These are phyloP conservation scores for Annulohypoxylon maeteangense DNA, from an alignment of 495 filamentous ascomycete genomes.

Conservation along the genomic window DNA sequence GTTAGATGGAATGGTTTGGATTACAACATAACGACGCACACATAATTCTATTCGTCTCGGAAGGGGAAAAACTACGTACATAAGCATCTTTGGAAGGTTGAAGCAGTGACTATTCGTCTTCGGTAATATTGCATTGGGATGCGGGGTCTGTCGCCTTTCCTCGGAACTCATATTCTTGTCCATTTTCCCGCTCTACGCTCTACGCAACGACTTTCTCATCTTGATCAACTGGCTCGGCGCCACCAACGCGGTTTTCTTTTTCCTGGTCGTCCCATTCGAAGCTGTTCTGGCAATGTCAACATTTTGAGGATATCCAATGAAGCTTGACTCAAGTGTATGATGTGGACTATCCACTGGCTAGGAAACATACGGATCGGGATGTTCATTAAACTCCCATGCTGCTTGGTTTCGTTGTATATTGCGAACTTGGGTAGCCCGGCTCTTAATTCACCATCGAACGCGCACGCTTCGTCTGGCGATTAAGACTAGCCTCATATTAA, in stretches of 20 bases:
- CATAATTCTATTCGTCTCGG: slow-evolving; percentile 49
- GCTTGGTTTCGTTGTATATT: slow-evolving; percentile 1
- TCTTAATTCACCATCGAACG: slow-evolving; percentile 5
- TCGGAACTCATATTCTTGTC: slow-evolving; percentile 46
- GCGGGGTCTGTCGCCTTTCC: slow-evolving; percentile 46
- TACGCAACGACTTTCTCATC: slow-evolving; percentile 11
- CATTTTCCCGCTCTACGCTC: slow-evolving; percentile 32
- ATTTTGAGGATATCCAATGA: background rate
- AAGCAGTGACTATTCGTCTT: slow-evolving; percentile 50
- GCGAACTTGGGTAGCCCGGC: background rate
- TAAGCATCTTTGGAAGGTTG: slow-evolving; percentile 50
- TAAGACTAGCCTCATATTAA: background rate
- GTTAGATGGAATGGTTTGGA: slow-evolving; percentile 50
- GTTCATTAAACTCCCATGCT: slow-evolving; percentile 1
- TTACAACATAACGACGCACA: slow-evolving; percentile 49
- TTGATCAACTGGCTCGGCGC: slow-evolving; percentile 1
- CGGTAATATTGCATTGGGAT: slow-evolving; percentile 57
- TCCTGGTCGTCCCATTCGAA: background rate
- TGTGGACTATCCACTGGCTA: background rate
- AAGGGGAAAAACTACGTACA: slow-evolving; percentile 45
- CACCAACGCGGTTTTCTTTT: background rate
- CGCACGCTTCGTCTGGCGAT: background rate
- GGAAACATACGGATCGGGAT: background rate
- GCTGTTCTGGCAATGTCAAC: background rate
- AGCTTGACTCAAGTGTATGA: background rate